phyloP scores from a whole-genome alignment of 345 rosid genomes.

The Eucalyptus microcorys region DNA sequence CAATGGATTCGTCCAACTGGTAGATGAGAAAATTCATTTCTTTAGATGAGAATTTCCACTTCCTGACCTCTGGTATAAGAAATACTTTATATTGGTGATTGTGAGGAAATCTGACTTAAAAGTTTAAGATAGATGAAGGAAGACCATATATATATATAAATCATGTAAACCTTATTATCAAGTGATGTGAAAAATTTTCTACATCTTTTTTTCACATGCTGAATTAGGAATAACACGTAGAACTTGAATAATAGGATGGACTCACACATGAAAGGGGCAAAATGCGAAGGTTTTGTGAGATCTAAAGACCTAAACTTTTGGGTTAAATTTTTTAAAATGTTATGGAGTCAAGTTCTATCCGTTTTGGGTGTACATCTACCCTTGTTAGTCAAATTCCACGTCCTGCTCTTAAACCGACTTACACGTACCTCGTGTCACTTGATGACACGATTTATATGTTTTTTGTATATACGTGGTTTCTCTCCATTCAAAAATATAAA shows the following conservation, averaged over 20 bases:
- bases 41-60: neutral
- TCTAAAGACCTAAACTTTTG: neutral
- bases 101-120: neutral
- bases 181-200: neutral
- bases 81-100: neutral
- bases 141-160: fast-evolving
- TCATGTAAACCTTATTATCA: neutral
- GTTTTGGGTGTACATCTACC: fast-evolving
- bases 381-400: neutral
- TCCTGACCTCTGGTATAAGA: neutral
- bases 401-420: neutral
- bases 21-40: neutral
- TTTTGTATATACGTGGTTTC: neutral
- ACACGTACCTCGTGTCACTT: neutral
- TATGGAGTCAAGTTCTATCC: fast-evolving
- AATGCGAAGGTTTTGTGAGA: neutral
- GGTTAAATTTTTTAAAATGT: neutral
- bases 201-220: too few relatives aligned
- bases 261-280: neutral
- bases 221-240: neutral
- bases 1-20: neutral
- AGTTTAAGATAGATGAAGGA: neutral
- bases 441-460: neutral
- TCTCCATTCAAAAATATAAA: neutral
- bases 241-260: neutral